Evolutionary conservation across 2,329 filamentous ascomycete genomes (phyloP), one percentile per base, ranked within the genome.

Genomic region (Penicillium griseofulvum): DNA sequence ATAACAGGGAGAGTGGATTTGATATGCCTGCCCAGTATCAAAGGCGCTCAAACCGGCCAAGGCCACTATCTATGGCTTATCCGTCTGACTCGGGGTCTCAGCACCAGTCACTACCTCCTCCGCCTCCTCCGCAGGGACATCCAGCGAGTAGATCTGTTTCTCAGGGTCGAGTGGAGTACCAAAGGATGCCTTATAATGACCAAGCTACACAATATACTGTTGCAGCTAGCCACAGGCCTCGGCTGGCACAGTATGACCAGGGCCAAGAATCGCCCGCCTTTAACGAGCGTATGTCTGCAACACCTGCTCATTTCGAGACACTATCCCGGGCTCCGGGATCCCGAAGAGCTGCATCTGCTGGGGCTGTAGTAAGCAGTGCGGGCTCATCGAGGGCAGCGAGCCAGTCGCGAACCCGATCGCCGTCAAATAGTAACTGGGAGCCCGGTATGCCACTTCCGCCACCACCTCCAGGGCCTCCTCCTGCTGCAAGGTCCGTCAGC

Each of bases 401-500:
- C 52, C 66, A 70, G 44, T 67, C 69, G n/a, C 63, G 68, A 24
- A 71, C 69, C 34, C 56, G 59, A 17, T 71, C 71, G 17, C 71
- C 71, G 10, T 68, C 68, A 37, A 65, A 64, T 43, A 63, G 59
- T 59, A 67, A 69, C 46, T 78, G 76, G 77, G 71, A 67, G 45
- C 73, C 74, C 19, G 76, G 76, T 19, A 77, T 78, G 76, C 75
- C 76, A 28, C 70, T 79, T 31, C 77, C 77, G 28, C 76, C 76
- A 34, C 77, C 77, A 10, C 77, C 77, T 48, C 76, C 77, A 33
- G 75, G 76, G 1, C 77, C 77, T 24, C 77, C 77, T 17, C 76
- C 76, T 5, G 59, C 67, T 38, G 60, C 66, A 24, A 71, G 74
- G 48, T 75, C 75, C n/a, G 70, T 72, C 34, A 78, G 75, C 55